Conservation (phyloP, 2,329 filamentous ascomycete species). For the Aspergillus costaricaensis region DNA sequence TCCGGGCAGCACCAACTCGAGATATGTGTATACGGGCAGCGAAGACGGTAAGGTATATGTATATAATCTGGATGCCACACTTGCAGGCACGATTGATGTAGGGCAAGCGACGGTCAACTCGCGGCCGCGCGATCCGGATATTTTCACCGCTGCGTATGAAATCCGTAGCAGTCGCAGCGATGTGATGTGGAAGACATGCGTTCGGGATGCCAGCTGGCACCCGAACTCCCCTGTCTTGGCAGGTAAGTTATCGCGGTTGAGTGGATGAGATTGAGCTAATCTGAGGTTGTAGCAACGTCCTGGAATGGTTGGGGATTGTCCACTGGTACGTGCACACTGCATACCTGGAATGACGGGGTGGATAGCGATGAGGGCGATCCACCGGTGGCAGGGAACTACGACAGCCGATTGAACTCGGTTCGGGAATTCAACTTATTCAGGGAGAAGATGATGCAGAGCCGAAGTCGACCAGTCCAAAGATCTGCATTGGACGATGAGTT, state of each 20-base stretch:
- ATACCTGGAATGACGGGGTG: conserved; percentile 71
- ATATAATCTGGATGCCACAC: conserved; percentile 89
- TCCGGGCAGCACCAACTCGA: conserved; percentile 77
- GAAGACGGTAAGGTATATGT: conserved; percentile 87
- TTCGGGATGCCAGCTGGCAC: conserved; percentile 89
- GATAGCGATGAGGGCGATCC: conserved; percentile 65
- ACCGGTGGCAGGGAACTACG: conserved; percentile 61
- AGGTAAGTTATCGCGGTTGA: conserved; percentile 45
- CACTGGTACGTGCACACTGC: conserved; percentile 73
- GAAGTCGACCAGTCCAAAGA: conserved; percentile 18
- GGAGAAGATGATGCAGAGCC: conserved; percentile 21
- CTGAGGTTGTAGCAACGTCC: conserved; percentile 63
- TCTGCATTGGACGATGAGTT: conserved; percentile 5
- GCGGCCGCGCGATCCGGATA: conserved; percentile 56
- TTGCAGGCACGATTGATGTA: conserved; percentile 78
- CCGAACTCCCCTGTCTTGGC: conserved; percentile 79
- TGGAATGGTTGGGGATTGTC: conserved; percentile 78
- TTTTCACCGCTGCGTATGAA: conserved; percentile 59
- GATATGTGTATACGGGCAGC: conserved; percentile 91
- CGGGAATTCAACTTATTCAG: conserved; percentile 46
- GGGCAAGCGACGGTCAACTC: conserved; percentile 66
- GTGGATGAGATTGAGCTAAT: not conserved
- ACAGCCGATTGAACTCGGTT: conserved; percentile 58
- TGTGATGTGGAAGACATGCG: conserved; percentile 71
- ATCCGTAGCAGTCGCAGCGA: conserved; percentile 54